Conservation (phyloP, 768 basidiomycete species). For the Coprinopsis cinerea region DNA sequence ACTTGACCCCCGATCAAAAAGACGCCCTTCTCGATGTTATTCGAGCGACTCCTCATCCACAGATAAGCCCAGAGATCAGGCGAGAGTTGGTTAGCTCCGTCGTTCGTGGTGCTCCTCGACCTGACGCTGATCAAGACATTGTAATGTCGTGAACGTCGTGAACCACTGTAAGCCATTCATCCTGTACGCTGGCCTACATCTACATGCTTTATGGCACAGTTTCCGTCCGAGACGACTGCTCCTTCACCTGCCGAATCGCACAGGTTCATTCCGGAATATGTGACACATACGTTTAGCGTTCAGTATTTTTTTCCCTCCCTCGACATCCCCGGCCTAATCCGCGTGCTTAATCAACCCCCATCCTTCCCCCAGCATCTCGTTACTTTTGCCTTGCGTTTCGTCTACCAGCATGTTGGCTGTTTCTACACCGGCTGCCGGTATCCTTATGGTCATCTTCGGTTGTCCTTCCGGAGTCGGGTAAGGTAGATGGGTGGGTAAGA, state of each 20-base stretch:
- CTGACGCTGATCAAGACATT: constrained; percentile 58
- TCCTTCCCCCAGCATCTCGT: constrained; percentile 31
- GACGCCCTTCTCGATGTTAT: constrained; percentile 94
- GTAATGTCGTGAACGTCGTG: constrained; percentile 44
- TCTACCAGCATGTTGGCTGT: constrained; percentile 30
- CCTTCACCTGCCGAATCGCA: not conserved
- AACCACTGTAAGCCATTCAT: too few relatives aligned
- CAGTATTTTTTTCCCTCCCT: too few relatives aligned
- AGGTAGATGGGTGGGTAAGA: constrained; percentile 29
- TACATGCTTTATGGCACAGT: too few relatives aligned
- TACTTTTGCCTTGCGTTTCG: constrained; percentile 30
- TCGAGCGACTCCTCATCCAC: constrained; percentile 76
- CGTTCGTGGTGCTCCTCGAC: constrained; percentile 73
- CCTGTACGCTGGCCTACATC: too few relatives aligned
- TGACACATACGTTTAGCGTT: too few relatives aligned
- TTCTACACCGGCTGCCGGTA: constrained; percentile 34
- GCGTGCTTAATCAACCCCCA: constrained; percentile 28
- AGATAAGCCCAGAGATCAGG: constrained; percentile 86
- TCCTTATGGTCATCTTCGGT: constrained; percentile 19
- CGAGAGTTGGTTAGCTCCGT: constrained; percentile 87
- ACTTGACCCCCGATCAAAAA: constrained; percentile 95
- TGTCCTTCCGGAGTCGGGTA: constrained; percentile 18
- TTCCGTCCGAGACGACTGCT: too few relatives aligned
- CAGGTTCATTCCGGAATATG: not conserved
- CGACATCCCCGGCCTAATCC: too few relatives aligned